Evolutionary conservation across 805 yeast genomes (phyloP).

Genomic region (Saccharomycopsis schoenii): DNA sequence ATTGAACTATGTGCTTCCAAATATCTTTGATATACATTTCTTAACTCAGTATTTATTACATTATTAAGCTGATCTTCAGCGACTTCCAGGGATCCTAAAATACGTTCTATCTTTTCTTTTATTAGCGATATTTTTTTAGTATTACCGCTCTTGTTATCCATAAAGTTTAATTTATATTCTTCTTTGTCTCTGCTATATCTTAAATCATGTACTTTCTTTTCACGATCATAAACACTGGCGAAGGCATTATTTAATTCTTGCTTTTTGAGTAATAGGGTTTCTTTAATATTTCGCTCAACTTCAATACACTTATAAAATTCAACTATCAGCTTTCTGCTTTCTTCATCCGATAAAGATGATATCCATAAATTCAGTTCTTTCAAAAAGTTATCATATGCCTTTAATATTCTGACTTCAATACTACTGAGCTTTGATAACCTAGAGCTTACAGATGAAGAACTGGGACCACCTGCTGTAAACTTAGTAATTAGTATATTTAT

Average conservation of each 20-base stretch:
- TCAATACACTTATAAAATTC: slow-evolving; percentile 33
- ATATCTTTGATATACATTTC: slow-evolving; percentile 37
- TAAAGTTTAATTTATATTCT: slow-evolving; percentile 26
- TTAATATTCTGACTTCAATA: slow-evolving; percentile 30
- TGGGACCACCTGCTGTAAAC: slow-evolving; percentile 20
- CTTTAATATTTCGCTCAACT: slow-evolving; percentile 29
- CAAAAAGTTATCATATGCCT: slow-evolving; percentile 30
- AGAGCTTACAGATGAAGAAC: slow-evolving; percentile 26
- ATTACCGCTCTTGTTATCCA: slow-evolving; percentile 37
- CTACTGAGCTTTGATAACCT: slow-evolving; percentile 31
- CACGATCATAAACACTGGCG: slow-evolving; percentile 39
- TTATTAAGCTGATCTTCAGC: slow-evolving; percentile 42
- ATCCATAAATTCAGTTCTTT: slow-evolving; percentile 36
- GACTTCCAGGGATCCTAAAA: slow-evolving; percentile 39
- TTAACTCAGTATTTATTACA: slow-evolving; percentile 36
- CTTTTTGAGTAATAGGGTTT: slow-evolving; percentile 32
- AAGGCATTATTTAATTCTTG: slow-evolving; percentile 36
- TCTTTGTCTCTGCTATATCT: slow-evolving; percentile 29
- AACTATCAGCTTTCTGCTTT: slow-evolving; percentile 30
- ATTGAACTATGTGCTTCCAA: slow-evolving; percentile 19
- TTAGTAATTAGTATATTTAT: slow-evolving; percentile 22
- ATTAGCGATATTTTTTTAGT: slow-evolving; percentile 34
- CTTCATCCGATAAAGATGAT: slow-evolving; percentile 29
- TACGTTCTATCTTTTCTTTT: slow-evolving; percentile 43
- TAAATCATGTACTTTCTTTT: slow-evolving; percentile 35